Base-by-base conservation (phyloP, 176 grass and related monocot genomes). In the Paspalum notatum region DNA sequence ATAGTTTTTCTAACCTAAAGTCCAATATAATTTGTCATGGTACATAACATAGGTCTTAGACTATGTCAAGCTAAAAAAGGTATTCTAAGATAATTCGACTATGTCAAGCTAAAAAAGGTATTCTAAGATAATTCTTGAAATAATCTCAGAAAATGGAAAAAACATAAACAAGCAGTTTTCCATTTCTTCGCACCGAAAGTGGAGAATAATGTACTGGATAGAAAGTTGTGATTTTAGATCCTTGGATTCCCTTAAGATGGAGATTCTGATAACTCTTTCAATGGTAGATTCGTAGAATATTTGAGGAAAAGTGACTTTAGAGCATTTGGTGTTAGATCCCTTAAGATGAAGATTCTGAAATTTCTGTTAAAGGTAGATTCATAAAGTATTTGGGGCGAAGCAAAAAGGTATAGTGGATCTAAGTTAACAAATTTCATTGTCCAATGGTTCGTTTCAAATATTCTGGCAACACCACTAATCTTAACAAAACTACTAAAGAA, bases 201-300 rank as follows among this genome's bases (percentile, higher is more conserved):
- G 32, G 61, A 48, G 64, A 86, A 86, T 65, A 50, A 50, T 4
- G n/a, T 18, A 66, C 38, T 6, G 14, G 76, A 86, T 39, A 74
- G 41, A 75, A 86, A 74, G 6, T 42, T 48, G 18, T 13, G 37
- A 75, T 75, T 75, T 40, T 66, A 74, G 13, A 75, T 14, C 14
- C 46, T 60, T 80, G 11, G 20, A 68, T 75, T 32, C n/a, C 69
- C 26, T 43, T 60, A 16, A 27, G 70, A 61, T 86, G n/a, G 25
- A 50, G 27, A 81, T 81, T 86, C 85, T 7, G 21, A 18, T 5
- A 51, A 26, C 68, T 59, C 26, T 60, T 68, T 75, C 66, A 27
- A 51, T 68, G 43, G 14, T 57, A 26, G 1, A 75, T 61, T 18
- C 52, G 50, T 21, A 67, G 62, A 86, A 80, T 42, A 86, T 65